Conservation (phyloP, 306 rosid genomes). For the Prunus campanulata region DNA sequence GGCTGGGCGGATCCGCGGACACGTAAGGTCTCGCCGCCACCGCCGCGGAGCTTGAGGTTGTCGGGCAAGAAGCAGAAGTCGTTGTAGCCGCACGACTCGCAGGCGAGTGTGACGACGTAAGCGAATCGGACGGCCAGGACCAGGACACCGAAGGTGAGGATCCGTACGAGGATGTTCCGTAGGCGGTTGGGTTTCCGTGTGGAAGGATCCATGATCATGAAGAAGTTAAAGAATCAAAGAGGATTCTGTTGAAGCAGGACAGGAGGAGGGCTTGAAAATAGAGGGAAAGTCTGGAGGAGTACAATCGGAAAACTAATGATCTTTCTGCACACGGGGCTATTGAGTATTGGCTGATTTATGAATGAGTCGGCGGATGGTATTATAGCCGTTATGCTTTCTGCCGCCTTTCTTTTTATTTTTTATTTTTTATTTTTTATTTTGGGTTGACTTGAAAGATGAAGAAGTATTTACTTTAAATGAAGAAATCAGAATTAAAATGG, state of each 20-base stretch:
- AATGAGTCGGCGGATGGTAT: background rate
- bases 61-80: conserved; percentile 46
- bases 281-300: background rate
- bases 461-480: no score
- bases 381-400: background rate
- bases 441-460: no score
- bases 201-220: conserved; percentile 32
- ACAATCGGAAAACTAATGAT: background rate
- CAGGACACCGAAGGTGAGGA: conserved; percentile 44
- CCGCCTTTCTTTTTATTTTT: no score
- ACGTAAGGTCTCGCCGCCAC: background rate
- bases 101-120: conserved; percentile 40
- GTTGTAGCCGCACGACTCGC: conserved; percentile 36
- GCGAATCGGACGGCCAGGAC: conserved; percentile 43
- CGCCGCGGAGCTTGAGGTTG: background rate
- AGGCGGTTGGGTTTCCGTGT: conserved; percentile 21
- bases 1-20: background rate
- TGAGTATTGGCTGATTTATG: background rate
- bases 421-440: no score
- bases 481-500: no score
- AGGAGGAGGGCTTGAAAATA: background rate
- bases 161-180: conserved; percentile 27
- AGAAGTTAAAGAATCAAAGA: background rate
- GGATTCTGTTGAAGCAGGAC: background rate
- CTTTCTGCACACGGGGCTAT: background rate